phyloP scores from a whole-genome alignment of 2,329 filamentous ascomycete genomes.

The Ilyonectria sp. region DNA sequence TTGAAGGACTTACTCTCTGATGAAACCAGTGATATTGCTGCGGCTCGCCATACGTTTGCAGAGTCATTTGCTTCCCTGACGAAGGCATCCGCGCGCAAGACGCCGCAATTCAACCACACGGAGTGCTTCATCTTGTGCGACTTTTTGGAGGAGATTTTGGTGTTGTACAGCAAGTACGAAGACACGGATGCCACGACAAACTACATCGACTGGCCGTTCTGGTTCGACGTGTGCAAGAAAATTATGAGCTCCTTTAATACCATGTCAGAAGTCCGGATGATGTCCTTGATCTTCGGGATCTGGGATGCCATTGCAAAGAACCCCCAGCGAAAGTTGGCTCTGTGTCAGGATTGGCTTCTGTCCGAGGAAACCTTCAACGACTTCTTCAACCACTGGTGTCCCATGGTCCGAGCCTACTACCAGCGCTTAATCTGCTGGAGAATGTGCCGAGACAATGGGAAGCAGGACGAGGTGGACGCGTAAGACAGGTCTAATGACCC shows the following conservation, averaged over 20 bases:
- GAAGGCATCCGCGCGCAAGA: slow-evolving; percentile 81
- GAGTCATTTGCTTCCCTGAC: slow-evolving; percentile 81
- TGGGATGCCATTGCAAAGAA: slow-evolving; percentile 82
- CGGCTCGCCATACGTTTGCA: slow-evolving; percentile 79
- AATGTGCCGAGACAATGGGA: slow-evolving; percentile 82
- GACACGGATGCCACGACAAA: slow-evolving; percentile 55
- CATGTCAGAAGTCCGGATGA: slow-evolving; percentile 88
- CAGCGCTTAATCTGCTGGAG: slow-evolving; percentile 94
- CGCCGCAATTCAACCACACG: slow-evolving; percentile 84
- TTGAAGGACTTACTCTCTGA: slow-evolving; percentile 83
- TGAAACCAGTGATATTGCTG: slow-evolving; percentile 54
- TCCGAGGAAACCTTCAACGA: slow-evolving; percentile 82
- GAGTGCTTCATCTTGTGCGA: slow-evolving; percentile 94
- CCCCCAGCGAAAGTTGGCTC: slow-evolving; percentile 74
- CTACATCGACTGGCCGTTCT: slow-evolving; percentile 85
- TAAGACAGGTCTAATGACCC: slow-evolving; percentile 62
- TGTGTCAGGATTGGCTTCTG: slow-evolving; percentile 84
- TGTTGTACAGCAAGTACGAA: slow-evolving; percentile 69
- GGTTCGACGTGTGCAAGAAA: slow-evolving; percentile 83
- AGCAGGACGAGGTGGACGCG: slow-evolving; percentile 75
- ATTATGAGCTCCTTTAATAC: slow-evolving; percentile 90
- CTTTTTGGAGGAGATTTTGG: slow-evolving; percentile 86
- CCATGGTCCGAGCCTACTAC: slow-evolving; percentile 94
- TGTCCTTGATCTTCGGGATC: slow-evolving; percentile 84
- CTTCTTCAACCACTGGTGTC: slow-evolving; percentile 94